Evolutionary conservation across 2,329 filamentous ascomycete genomes (phyloP).

Genomic region (Zarea fungicola): DNA sequence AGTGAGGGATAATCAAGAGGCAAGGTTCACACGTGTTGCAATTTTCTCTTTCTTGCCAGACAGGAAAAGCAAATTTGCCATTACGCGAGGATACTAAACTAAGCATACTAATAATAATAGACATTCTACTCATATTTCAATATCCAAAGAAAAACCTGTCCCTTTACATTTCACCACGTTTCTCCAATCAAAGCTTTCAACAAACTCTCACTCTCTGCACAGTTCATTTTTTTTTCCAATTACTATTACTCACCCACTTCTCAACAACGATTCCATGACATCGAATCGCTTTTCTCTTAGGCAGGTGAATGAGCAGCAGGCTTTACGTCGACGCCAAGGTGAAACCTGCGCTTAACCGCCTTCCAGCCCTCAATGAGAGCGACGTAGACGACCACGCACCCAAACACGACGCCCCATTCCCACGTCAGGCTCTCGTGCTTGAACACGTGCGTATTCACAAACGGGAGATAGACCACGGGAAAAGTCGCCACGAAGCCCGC

Average conservation of each 20-base stretch:
- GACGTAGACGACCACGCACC: slow-evolving; percentile 55
- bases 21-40: background rate
- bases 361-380: slow-evolving; percentile 64
- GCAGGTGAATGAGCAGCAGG: slow-evolving; percentile 9
- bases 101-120: slow-evolving; percentile 14
- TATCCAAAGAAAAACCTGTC: slow-evolving; percentile 13
- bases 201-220: background rate
- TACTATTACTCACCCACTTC: background rate
- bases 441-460: slow-evolving; percentile 61
- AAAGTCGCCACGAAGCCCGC: slow-evolving; percentile 56
- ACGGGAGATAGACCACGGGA: slow-evolving; percentile 62
- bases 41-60: background rate
- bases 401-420: slow-evolving; percentile 67
- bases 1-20: background rate
- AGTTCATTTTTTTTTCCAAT: no score
- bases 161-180: background rate
- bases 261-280: background rate
- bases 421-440: slow-evolving; percentile 63
- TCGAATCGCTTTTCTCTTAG: background rate
- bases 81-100: slow-evolving; percentile 14
- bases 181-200: background rate
- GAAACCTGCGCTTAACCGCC: slow-evolving; percentile 52
- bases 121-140: slow-evolving; percentile 12
- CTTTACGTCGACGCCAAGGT: slow-evolving; percentile 28
- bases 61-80: slow-evolving; percentile 14